Base-by-base conservation (phyloP, 495 filamentous ascomycete species). In the Hypoxylon trugodes region DNA sequence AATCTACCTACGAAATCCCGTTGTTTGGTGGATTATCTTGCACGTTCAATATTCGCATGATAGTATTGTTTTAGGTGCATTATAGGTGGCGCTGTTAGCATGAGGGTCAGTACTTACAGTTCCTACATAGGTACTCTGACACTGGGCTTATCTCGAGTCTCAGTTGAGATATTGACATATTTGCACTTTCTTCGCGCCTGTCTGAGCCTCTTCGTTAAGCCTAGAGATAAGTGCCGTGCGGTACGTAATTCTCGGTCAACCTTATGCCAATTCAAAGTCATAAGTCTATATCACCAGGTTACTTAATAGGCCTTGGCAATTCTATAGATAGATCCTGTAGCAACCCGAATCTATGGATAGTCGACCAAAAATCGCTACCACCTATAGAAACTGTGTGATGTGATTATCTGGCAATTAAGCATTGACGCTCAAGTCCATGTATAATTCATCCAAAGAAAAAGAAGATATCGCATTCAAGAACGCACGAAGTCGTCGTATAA, bases 281-380 rank as follows among this genome's bases (percentile, higher is more conserved):
- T 21, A 54, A 47, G n/a, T 10, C 16, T 4, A 41, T n/a, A 28
- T 21, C 45, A 66, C 33, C 59, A 19, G 43, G 26, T 51, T 55
- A 28, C 21, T 43, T 33, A 36, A 16, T 9, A 38, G 22, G 19
- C 43, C 62, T 60, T 66, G 62, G 62, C 62, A 21, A n/a, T 12
- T 6, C 22, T 56, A 60, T 55, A 60, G n/a, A 24, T n/a, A n/a
- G n/a, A n/a, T 45, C 9, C 38, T 24, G 12, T 41, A 41, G 3
- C 18, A 28, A 38, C 18, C 62, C 56, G 40, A 50, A 38, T 51
- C 37, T 6, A 50, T 24, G 62, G 62, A 60, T 66, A 54, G 36
- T 25, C 22, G 49, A 24, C 19, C 19, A 45, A 18, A n/a, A n/a
- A n/a, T n/a, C n/a, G n/a, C n/a, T n/a, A n/a, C n/a, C n/a, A n/a